phyloP scores from a whole-genome alignment of 1,139 yeast genomes.

The Starmera stellimalicola region DNA sequence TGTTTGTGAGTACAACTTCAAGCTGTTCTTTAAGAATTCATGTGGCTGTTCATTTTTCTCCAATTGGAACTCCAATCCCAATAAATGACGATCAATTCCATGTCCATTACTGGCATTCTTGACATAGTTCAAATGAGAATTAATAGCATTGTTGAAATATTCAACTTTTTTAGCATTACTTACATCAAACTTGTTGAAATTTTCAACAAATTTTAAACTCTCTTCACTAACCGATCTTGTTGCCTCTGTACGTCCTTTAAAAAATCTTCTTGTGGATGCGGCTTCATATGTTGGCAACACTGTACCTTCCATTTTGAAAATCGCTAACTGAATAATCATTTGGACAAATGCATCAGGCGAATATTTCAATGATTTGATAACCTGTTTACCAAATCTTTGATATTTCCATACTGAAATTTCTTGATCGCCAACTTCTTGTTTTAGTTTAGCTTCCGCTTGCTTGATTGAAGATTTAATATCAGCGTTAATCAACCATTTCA shows the following conservation, averaged over 20 bases:
- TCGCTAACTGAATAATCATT: conserved; percentile 66
- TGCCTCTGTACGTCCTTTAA: conserved; percentile 93
- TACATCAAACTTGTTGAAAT: conserved; percentile 60
- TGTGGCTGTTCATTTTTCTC: conserved; percentile 55
- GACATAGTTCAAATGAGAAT: conserved; percentile 68
- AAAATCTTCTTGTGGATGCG: conserved; percentile 86
- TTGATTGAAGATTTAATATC: conserved; percentile 42
- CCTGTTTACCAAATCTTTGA: conserved; percentile 61
- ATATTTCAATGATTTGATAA: conserved; percentile 57
- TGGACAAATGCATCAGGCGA: conserved; percentile 78
- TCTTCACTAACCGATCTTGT: conserved; percentile 82
- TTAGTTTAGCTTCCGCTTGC: conserved; percentile 47
- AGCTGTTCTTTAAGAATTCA: conserved; percentile 66
- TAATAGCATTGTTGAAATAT: conserved; percentile 65
- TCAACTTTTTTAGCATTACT: conserved; percentile 49
- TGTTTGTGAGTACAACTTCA: conserved; percentile 62
- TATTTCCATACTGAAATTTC: conserved; percentile 62
- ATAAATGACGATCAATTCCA: conserved; percentile 91
- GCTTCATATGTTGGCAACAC: conserved; percentile 92
- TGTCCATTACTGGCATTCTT: conserved; percentile 74
- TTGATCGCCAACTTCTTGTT: conserved; percentile 40
- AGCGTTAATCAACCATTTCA: conserved; percentile 32
- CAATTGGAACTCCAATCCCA: conserved; percentile 76
- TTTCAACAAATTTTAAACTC: conserved; percentile 61
- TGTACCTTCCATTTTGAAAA: conserved; percentile 72